phyloP scores from a whole-genome alignment of 306 rosid genomes.

The Quercus ilex region DNA sequence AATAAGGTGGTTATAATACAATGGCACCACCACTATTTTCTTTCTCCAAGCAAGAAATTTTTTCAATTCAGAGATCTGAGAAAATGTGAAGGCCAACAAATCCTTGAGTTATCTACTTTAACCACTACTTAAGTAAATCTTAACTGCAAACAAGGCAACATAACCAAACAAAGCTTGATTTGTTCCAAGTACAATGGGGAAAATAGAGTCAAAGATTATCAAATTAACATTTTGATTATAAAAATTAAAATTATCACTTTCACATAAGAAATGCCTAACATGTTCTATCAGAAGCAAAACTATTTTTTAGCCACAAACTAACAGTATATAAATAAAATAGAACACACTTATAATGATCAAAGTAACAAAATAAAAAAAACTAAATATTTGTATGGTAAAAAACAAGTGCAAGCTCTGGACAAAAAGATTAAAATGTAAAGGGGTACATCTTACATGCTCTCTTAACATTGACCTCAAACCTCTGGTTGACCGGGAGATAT shows the following conservation, averaged over 20 bases:
- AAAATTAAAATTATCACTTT: neutral
- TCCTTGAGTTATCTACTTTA: neutral
- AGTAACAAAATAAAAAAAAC: neutral
- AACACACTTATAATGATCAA: neutral
- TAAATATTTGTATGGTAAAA: neutral
- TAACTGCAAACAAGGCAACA: neutral
- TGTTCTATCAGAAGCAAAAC: conserved; percentile 16
- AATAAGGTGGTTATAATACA: neutral
- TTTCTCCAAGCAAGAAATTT: neutral
- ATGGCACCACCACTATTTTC: neutral
- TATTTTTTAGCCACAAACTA: neutral
- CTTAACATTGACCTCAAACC: conserved; percentile 72
- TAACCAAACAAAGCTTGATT: neutral
- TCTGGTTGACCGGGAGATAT: conserved; percentile 77
- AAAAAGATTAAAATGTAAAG: neutral
- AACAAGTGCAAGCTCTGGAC: neutral
- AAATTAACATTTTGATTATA: neutral
- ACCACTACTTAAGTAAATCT: neutral
- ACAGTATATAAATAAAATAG: neutral
- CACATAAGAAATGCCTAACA: conserved; percentile 13
- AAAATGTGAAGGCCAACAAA: neutral
- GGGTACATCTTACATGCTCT: conserved; percentile 64
- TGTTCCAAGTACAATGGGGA: neutral
- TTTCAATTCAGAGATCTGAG: neutral
- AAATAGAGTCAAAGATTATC: neutral